Evolutionary conservation across 257 asterid genomes (phyloP).

Genomic region (Solanum megistacrolobum): DNA sequence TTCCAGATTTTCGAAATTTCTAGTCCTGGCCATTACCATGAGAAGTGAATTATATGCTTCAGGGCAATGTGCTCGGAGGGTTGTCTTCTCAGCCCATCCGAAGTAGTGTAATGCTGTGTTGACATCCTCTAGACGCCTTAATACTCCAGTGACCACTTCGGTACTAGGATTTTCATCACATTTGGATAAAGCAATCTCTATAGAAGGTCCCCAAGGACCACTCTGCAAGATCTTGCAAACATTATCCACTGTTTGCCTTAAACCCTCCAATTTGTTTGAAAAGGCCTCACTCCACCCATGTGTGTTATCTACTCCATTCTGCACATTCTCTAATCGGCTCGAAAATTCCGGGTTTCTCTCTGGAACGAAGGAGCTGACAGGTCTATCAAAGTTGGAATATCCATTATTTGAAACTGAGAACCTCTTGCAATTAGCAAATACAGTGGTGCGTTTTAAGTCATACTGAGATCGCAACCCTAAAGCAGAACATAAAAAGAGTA

Average conservation of each 20-base stretch:
- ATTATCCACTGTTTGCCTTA: slow-evolving; percentile 26
- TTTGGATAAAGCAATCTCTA: slow-evolving; percentile 52
- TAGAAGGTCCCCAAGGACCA: slow-evolving; percentile 65
- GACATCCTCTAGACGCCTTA: slow-evolving; percentile 67
- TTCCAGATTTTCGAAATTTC: slow-evolving; percentile 36
- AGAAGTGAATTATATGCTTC: slow-evolving; percentile 74
- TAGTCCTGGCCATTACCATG: slow-evolving; percentile 54
- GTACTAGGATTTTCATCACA: slow-evolving; percentile 34
- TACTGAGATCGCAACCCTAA: slow-evolving; percentile 33
- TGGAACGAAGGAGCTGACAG: neutral
- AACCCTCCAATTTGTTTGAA: slow-evolving; percentile 23
- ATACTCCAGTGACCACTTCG: slow-evolving; percentile 64
- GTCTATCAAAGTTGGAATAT: slow-evolving; percentile 15
- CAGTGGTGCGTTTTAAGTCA: slow-evolving; percentile 20
- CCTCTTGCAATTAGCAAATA: slow-evolving; percentile 23
- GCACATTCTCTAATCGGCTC: neutral
- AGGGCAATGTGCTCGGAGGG: slow-evolving; percentile 42
- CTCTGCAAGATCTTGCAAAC: slow-evolving; percentile 51
- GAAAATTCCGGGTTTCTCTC: neutral
- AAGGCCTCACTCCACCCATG: slow-evolving; percentile 17
- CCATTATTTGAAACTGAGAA: slow-evolving; percentile 30
- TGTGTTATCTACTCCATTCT: neutral
- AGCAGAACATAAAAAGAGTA: slow-evolving; percentile 19
- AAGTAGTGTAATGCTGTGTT: slow-evolving; percentile 51
- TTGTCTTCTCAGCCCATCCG: slow-evolving; percentile 68